Evolutionary conservation across 2,329 filamentous ascomycete species (phyloP).

Genomic region (Apiospora kogelbergensis): DNA sequence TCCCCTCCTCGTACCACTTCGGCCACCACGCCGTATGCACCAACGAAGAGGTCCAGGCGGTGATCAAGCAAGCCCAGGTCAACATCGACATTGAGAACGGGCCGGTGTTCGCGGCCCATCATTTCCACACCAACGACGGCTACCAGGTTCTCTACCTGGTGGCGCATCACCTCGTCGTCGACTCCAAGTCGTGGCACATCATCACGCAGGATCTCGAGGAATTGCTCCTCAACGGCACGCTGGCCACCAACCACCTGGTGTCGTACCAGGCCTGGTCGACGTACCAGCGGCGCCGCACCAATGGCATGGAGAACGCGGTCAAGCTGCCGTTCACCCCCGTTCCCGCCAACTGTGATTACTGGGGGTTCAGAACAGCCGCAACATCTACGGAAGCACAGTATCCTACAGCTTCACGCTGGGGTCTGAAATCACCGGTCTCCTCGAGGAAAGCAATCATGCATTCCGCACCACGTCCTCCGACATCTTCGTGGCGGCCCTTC

Average conservation of each 20-base stretch:
- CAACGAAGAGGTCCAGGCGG: constrained; percentile 40
- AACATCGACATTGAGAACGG: constrained; percentile 49
- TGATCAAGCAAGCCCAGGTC: constrained; percentile 42
- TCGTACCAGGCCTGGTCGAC: constrained; percentile 52
- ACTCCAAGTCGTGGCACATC: constrained; percentile 51
- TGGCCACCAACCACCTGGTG: constrained; percentile 44
- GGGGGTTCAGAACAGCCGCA: constrained; percentile 43
- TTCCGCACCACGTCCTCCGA: constrained; percentile 54
- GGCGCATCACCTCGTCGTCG: constrained; percentile 53
- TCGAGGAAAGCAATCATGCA: constrained; percentile 44
- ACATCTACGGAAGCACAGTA: constrained; percentile 45
- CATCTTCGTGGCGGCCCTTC: constrained; percentile 52
- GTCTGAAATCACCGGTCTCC: constrained; percentile 40
- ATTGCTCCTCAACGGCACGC: constrained; percentile 43
- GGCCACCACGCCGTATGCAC: constrained; percentile 40
- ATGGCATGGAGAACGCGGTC: constrained; percentile 24
- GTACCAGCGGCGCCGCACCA: constrained; percentile 40
- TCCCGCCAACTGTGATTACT: constrained; percentile 45
- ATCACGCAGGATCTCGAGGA: constrained; percentile 51
- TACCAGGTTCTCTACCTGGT: constrained; percentile 49
- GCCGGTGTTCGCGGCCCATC: constrained; percentile 50
- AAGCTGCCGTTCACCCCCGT: constrained; percentile 40
- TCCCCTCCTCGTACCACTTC: constrained; percentile 44
- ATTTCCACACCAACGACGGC: constrained; percentile 45
- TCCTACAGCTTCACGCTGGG: constrained; percentile 43